Percentiles rank a stretch among this genome's conserved stretches.
phyloP scores from a whole-genome alignment of 2,329 filamentous ascomycete species.

The Fusarium sp. region DNA sequence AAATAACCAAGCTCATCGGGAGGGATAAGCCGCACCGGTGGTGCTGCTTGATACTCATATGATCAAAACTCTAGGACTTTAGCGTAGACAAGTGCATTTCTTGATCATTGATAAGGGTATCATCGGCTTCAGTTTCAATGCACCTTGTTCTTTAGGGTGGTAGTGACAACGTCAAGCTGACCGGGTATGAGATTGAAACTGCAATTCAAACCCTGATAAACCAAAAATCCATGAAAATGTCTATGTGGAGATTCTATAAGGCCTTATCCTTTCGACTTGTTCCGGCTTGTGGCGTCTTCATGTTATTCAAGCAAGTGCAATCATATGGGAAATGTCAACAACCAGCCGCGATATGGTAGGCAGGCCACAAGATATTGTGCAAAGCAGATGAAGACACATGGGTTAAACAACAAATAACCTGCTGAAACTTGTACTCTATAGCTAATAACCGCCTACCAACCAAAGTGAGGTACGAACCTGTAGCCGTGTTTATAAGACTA shows the following conservation, averaged over 20 bases:
- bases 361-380: neutral
- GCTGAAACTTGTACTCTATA: constrained; percentile 24
- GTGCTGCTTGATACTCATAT: constrained; percentile 20
- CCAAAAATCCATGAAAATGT: neutral
- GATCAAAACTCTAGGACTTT: constrained; percentile 14
- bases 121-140: constrained; percentile 17
- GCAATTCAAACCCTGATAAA: neutral
- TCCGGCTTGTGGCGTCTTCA: neutral
- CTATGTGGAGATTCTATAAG: too few species aligned
- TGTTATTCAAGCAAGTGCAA: too few species aligned
- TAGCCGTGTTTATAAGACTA: neutral
- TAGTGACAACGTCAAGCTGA: constrained; percentile 12
- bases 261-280: too few species aligned
- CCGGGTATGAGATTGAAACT: neutral
- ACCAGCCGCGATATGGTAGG: neutral
- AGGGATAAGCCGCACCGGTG: constrained; percentile 29
- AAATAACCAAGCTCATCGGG: constrained; percentile 17
- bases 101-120: constrained; percentile 15
- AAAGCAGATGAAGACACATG: neutral
- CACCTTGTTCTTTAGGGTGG: neutral
- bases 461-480: neutral
- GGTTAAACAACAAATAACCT: constrained; percentile 1
- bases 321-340: too few species aligned
- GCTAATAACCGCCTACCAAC: neutral
- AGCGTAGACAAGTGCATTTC: constrained; percentile 7